Percentiles rank a stretch among this genome's conserved stretches.
Evolutionary conservation across 2,329 filamentous ascomycete species (phyloP).

Genomic region (Helminthosporium solani): DNA sequence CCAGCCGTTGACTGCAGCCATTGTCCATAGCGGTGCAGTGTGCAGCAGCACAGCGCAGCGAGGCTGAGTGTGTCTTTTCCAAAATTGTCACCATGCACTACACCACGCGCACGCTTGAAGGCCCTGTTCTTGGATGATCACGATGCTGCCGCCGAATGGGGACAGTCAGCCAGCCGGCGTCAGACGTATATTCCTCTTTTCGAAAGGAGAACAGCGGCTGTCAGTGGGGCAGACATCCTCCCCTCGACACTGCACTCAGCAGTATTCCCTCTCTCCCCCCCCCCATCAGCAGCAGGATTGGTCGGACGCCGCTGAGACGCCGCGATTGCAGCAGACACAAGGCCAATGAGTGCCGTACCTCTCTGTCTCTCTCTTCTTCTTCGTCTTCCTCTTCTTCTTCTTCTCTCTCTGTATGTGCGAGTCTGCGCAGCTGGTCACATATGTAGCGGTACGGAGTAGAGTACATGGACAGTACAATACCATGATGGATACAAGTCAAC

Average conservation of each 20-base stretch:
- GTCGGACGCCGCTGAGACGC: not conserved
- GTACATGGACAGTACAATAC: no score
- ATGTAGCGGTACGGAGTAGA: no score
- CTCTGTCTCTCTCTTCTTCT: not conserved
- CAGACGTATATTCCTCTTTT: not conserved
- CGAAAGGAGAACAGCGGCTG: not conserved
- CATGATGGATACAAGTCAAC: no score
- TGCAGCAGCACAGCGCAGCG: no score
- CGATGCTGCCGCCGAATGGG: not conserved
- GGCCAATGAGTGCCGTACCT: not conserved
- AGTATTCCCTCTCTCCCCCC: no score
- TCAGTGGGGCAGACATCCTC: no score
- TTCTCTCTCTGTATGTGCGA: not conserved
- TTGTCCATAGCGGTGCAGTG: not conserved
- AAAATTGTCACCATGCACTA: not conserved
- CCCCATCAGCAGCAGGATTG: no score
- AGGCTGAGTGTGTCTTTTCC: conserved; percentile 7
- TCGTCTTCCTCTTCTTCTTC: no score
- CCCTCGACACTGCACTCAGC: no score
- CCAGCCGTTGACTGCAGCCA: conserved; percentile 6
- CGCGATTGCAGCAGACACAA: not conserved
- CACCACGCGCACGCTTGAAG: not conserved
- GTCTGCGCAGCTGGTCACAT: not conserved
- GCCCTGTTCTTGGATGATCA: not conserved
- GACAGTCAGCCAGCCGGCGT: not conserved